A percentile compares a stretch with the other conserved stretches of the same genome.
phyloP scores from a whole-genome alignment of 1,139 yeast genomes.

The Candida buenavistaensis region DNA sequence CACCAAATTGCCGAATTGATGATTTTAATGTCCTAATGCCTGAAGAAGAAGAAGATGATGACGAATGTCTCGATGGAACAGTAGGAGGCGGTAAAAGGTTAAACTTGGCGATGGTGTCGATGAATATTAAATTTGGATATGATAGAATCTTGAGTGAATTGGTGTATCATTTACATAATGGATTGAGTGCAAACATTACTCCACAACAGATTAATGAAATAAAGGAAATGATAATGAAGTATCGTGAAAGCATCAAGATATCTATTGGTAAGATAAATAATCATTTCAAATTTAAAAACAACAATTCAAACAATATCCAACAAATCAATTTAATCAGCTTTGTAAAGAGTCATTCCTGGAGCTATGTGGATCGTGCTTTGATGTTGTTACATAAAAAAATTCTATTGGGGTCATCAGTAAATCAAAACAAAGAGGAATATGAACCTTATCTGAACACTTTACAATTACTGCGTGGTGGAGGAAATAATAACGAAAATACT shows the following conservation, averaged over 20 bases:
- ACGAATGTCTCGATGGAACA: conserved; percentile 17
- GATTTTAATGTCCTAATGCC: conserved; percentile 61
- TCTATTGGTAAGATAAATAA: conserved; percentile 36
- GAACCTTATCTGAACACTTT: too few relatives aligned
- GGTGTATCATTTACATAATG: conserved; percentile 44
- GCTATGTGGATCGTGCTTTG: conserved; percentile 56
- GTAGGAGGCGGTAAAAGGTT: conserved; percentile 25
- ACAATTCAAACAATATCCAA: conserved; percentile 33
- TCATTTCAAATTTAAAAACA: conserved; percentile 27
- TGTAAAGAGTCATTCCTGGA: conserved; percentile 51
- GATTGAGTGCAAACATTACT: conserved; percentile 36
- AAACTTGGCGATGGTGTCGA: conserved; percentile 40
- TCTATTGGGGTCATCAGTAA: conserved; percentile 29
- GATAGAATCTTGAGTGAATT: conserved; percentile 54
- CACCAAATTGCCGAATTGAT: conserved; percentile 54
- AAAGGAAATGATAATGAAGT: conserved; percentile 47
- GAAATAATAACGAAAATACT: conserved; percentile 19
- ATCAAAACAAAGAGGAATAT: conserved; percentile 5
- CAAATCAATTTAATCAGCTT: conserved; percentile 49
- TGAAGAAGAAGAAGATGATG: conserved; percentile 43
- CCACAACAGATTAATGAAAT: conserved; percentile 42
- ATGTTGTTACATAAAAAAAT: conserved; percentile 58
- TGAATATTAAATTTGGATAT: conserved; percentile 55
- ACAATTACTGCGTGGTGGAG: too few relatives aligned
- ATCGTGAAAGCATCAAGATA: conserved; percentile 49